phyloP scores from a whole-genome alignment of 257 asterid genomes.

The Galeopsis tetrahit region DNA sequence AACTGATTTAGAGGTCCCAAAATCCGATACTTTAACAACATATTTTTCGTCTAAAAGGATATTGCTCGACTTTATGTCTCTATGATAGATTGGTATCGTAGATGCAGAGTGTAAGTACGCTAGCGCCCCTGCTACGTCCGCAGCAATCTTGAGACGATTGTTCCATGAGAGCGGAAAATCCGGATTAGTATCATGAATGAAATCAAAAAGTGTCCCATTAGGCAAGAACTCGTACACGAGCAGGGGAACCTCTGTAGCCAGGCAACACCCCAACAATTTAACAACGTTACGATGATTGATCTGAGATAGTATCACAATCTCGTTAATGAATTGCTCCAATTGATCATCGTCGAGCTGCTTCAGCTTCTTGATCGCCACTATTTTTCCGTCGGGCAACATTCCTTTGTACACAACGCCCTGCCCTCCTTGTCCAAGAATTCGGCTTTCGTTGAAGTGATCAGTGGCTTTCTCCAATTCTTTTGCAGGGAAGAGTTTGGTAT shows the following conservation, averaged over 20 bases:
- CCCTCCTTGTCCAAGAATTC: conserved; percentile 40
- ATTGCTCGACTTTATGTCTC: conserved; percentile 39
- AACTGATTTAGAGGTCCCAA: conserved; percentile 29
- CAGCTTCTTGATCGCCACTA: conserved; percentile 37
- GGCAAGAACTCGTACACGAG: conserved; percentile 34
- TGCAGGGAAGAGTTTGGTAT: conserved; percentile 29
- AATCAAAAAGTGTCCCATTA: conserved; percentile 31
- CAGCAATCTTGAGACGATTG: conserved; percentile 31
- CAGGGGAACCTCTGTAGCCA: conserved; percentile 33
- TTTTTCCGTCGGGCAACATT: conserved; percentile 35
- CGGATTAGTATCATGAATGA: not conserved
- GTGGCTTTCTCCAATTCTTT: conserved; percentile 39
- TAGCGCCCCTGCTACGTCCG: conserved; percentile 35
- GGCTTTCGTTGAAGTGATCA: conserved; percentile 30
- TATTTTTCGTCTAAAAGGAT: conserved; percentile 35
- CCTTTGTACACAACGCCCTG: conserved; percentile 42
- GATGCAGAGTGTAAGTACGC: conserved; percentile 36
- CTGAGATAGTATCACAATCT: conserved; percentile 38
- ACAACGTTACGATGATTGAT: conserved; percentile 39
- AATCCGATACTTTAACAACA: conserved; percentile 30
- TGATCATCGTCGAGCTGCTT: conserved; percentile 31
- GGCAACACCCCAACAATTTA: conserved; percentile 36
- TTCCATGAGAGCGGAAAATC: conserved; percentile 18
- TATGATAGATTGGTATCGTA: conserved; percentile 33
- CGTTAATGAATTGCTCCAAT: conserved; percentile 35